phyloP scores from a whole-genome alignment of 768 basidiomycete genomes.

The Rhodotorula toruloides region DNA sequence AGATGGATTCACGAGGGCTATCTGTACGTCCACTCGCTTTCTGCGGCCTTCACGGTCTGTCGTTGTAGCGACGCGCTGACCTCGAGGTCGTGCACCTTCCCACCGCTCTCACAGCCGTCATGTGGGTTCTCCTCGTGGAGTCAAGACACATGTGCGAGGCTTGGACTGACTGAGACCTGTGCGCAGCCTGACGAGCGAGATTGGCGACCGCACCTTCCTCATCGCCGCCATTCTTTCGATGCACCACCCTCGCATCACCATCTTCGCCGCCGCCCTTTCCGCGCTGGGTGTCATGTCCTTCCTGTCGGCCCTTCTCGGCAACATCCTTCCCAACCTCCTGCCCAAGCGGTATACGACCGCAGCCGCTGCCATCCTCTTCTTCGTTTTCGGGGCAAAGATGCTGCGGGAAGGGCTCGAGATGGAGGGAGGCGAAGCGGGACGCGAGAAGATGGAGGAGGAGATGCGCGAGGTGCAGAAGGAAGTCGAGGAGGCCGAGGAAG shows the following conservation, averaged over 20 bases:
- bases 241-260: slow-evolving; percentile 71
- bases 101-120: background rate
- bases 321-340: slow-evolving; percentile 76
- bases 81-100: background rate
- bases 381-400: slow-evolving; percentile 88
- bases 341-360: slow-evolving; percentile 66
- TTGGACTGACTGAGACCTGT: background rate
- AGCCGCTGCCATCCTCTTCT: slow-evolving; percentile 73
- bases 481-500: slow-evolving; percentile 67
- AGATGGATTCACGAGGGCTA: slow-evolving; percentile 24
- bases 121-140: background rate
- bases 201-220: slow-evolving; percentile 91
- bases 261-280: slow-evolving; percentile 81
- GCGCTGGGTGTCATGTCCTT: slow-evolving; percentile 89
- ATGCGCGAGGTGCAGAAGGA: slow-evolving; percentile 95
- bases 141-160: too few species aligned
- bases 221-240: slow-evolving; percentile 79
- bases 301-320: slow-evolving; percentile 87
- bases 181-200: slow-evolving; percentile 58
- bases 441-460: slow-evolving; percentile 81
- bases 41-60: too few species aligned
- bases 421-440: slow-evolving; percentile 56
- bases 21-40: slow-evolving; percentile 11
- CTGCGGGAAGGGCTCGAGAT: slow-evolving; percentile 75
- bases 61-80: background rate